Percentiles rank a stretch among this genome's conserved stretches.
Conservation (phyloP, 805 yeast genomes). For the Candida insectorum region DNA sequence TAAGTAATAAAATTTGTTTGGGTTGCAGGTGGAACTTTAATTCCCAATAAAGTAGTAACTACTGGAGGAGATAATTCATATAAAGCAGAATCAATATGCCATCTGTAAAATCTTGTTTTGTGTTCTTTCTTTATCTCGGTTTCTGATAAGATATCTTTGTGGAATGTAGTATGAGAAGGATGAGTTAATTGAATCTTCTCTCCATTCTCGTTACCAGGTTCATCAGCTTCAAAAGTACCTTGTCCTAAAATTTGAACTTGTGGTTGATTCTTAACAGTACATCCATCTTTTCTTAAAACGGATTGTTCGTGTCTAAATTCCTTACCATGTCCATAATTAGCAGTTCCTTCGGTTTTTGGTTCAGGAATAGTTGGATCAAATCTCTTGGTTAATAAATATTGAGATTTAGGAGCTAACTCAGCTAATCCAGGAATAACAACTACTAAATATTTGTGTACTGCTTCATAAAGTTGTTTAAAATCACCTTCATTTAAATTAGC, state of each 20-base stretch:
- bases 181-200: constrained; percentile 64
- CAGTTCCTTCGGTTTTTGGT: constrained; percentile 34
- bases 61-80: constrained; percentile 85
- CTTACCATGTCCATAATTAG: constrained; percentile 82
- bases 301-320: constrained; percentile 52
- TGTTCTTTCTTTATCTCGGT: constrained; percentile 57
- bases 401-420: constrained; percentile 68
- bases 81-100: constrained; percentile 92
- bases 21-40: constrained; percentile 70
- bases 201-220: constrained; percentile 59
- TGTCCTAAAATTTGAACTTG: constrained; percentile 91
- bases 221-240: constrained; percentile 57
- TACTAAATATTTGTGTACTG: constrained; percentile 67
- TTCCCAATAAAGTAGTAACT: constrained; percentile 79
- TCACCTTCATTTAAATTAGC: constrained; percentile 61
- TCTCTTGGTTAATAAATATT: constrained; percentile 69
- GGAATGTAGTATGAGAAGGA: constrained; percentile 82
- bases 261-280: constrained; percentile 75
- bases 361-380: constrained; percentile 67
- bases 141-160: constrained; percentile 60
- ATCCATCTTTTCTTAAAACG: constrained; percentile 77
- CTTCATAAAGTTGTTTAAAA: constrained; percentile 57
- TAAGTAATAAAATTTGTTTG: constrained; percentile 64
- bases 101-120: constrained; percentile 80
- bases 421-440: constrained; percentile 71